Evolutionary conservation across 345 rosid species (phyloP), one percentile per base, ranked within the genome.

Genomic region (Eucalyptus cloeziana): DNA sequence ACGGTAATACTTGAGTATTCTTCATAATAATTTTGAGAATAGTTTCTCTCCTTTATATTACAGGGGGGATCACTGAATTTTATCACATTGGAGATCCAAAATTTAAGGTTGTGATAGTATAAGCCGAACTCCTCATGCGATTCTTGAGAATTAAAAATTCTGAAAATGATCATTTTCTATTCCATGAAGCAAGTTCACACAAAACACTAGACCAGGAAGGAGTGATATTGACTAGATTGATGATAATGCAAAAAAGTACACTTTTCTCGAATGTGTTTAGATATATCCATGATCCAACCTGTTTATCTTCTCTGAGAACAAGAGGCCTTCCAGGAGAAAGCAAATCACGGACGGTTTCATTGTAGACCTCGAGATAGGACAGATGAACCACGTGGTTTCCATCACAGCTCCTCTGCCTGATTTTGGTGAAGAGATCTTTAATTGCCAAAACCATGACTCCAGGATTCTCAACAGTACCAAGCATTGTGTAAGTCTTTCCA

Each of bases 371-470:
- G 12, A 97, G 99, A 93, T 97, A 97, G 10, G 97, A 97, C 64
- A 97, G 97, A 88, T 96, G 99, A 93, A 96, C 99, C 33, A 87
- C 93, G 87, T 97, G 99, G 91, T 96, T 96, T 88, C 98, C 99
- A 90, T 97, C 99, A 88, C 92, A 93, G 90, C 99, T 97, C 91
- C 97, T 95, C 71, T 96, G 95, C 88, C 99, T 97, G 87, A 96
- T 92, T 89, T 96, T 97, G 86, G 95, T 93, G 87, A 97, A 97
- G 87, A 97, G 94, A 89, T 97, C 98, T 91, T 96, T 97, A 88
- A 97, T 97, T 56, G 99, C 99, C 93, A 96, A 94, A 91, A 95
- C 99, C 99, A 96, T 97, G 49, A 97, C 99, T n/a, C 99, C 99
- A 11, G 98, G 99, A 92, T 94, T 97, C 90, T 95, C 97, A 90